Evolutionary conservation across 2,329 filamentous ascomycete genomes (phyloP).

Genomic region (Venturia pyrina): DNA sequence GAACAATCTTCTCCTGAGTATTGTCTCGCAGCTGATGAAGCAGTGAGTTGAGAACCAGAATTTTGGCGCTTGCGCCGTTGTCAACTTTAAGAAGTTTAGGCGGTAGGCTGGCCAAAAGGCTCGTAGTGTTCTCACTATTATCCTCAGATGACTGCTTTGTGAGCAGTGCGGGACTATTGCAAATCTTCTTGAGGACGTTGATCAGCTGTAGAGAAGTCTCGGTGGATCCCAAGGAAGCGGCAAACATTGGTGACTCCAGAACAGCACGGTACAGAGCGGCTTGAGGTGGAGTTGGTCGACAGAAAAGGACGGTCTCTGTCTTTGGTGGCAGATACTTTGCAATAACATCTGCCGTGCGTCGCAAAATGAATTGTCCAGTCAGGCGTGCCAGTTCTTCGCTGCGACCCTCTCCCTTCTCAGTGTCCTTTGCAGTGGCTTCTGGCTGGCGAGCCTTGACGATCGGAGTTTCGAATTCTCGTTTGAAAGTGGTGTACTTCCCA

Average conservation of each 20-base stretch:
- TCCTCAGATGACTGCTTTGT: constrained; percentile 38
- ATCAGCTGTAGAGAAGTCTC: constrained; percentile 59
- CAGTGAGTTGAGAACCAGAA: constrained; percentile 56
- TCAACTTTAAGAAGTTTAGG: constrained; percentile 42
- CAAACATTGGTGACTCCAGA: constrained; percentile 54
- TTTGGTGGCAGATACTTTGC: constrained; percentile 56
- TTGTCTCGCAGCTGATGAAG: constrained; percentile 50
- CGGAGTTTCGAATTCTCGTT: constrained; percentile 53
- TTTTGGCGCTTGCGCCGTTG: constrained; percentile 52
- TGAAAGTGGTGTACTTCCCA: constrained; percentile 52
- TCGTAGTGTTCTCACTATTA: constrained; percentile 36
- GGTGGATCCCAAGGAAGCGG: constrained; percentile 49
- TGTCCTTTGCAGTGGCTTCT: constrained; percentile 48
- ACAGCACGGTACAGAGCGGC: constrained; percentile 53
- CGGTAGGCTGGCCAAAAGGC: constrained; percentile 42
- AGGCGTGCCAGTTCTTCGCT: constrained; percentile 51
- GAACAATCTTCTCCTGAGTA: constrained; percentile 56
- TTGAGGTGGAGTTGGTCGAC: constrained; percentile 51
- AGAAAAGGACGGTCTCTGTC: constrained; percentile 58
- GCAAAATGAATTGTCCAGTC: constrained; percentile 55
- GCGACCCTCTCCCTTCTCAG: constrained; percentile 53
- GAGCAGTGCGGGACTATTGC: constrained; percentile 59
- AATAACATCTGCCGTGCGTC: constrained; percentile 56
- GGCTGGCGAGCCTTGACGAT: constrained; percentile 56
- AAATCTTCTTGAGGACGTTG: constrained; percentile 63